phyloP scores from a whole-genome alignment of 2,329 filamentous ascomycete species.

The Clonostachys rhizophaga region DNA sequence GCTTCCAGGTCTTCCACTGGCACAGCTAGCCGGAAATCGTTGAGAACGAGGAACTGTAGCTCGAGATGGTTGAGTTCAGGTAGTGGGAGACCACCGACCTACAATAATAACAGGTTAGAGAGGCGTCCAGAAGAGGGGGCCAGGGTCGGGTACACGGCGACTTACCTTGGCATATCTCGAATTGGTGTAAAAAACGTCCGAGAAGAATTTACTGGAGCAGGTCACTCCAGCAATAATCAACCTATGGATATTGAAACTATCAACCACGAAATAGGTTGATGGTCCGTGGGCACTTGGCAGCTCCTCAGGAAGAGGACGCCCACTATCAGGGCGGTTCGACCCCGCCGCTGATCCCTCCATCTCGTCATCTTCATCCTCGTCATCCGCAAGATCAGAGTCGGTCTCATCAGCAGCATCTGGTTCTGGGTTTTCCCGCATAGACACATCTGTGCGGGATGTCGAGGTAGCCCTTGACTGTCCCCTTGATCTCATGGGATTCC shows the following conservation, averaged over 20 bases:
- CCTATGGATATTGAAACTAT: conserved; percentile 98
- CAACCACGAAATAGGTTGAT: conserved; percentile 80
- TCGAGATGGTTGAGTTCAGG: conserved; percentile 94
- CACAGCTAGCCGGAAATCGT: conserved; percentile 91
- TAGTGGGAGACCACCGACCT: conserved; percentile 92
- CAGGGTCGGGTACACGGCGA: conserved; percentile 7
- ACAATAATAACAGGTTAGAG: conserved; percentile 6
- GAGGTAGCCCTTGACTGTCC: background rate
- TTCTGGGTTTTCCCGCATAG: conserved; percentile 16
- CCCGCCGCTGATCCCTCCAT: conserved; percentile 12
- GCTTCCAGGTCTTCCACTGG: conserved; percentile 94
- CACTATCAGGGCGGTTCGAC: conserved; percentile 8
- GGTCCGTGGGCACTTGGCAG: conserved; percentile 16
- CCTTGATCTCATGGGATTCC: conserved; percentile 18
- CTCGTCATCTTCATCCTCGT: conserved; percentile 22
- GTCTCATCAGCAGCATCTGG: conserved; percentile 31
- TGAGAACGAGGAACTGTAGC: conserved; percentile 89
- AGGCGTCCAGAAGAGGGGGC: background rate
- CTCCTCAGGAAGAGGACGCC: conserved; percentile 13
- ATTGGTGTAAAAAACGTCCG: conserved; percentile 97
- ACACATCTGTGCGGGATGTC: conserved; percentile 12
- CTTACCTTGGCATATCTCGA: conserved; percentile 96
- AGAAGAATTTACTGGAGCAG: conserved; percentile 99
- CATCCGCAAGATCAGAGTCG: conserved; percentile 46
- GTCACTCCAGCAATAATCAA: conserved; percentile 96